These are phyloP conservation scores for Phaeosphaeria sp. DNA, from an alignment of 2,329 filamentous ascomycete genomes.

Conservation along the genomic window DNA sequence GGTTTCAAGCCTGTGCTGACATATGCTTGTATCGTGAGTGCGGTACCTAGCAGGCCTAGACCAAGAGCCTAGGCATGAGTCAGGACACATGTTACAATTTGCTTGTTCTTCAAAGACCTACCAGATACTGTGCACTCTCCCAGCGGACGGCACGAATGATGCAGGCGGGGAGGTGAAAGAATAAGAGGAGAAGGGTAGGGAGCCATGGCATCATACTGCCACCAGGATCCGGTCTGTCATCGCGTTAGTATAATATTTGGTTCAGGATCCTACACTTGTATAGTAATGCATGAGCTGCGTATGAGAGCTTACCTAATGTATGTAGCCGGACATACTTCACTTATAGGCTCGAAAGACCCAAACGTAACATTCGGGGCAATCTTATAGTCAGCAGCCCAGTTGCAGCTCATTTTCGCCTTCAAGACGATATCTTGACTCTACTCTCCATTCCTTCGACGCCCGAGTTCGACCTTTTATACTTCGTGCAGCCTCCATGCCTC, in stretches of 20 bases:
- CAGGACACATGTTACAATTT: neutral
- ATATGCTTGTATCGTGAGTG: conserved; percentile 14
- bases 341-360: neutral
- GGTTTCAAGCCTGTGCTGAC: conserved; percentile 11
- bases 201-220: conserved; percentile 1
- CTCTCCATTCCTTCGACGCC: neutral
- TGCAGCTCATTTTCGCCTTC: neutral
- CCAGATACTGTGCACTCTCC: conserved; percentile 19
- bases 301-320: neutral
- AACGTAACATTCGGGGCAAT: neutral
- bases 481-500: neutral
- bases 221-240: neutral
- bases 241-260: neutral
- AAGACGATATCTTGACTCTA: neutral
- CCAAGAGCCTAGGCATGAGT: conserved; percentile 5
- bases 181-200: neutral
- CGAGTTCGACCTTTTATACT: neutral
- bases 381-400: neutral
- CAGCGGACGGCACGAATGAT: conserved; percentile 17
- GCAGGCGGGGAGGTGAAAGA: conserved; percentile 13
- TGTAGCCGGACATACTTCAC: neutral
- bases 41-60: conserved; percentile 12
- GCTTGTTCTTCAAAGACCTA: neutral
- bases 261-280: neutral
- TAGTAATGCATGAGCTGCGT: neutral